Evolutionary conservation across 2,329 filamentous ascomycete species (phyloP), one percentile per base, ranked within the genome.

Genomic region (Sporothrix schenckii): DNA sequence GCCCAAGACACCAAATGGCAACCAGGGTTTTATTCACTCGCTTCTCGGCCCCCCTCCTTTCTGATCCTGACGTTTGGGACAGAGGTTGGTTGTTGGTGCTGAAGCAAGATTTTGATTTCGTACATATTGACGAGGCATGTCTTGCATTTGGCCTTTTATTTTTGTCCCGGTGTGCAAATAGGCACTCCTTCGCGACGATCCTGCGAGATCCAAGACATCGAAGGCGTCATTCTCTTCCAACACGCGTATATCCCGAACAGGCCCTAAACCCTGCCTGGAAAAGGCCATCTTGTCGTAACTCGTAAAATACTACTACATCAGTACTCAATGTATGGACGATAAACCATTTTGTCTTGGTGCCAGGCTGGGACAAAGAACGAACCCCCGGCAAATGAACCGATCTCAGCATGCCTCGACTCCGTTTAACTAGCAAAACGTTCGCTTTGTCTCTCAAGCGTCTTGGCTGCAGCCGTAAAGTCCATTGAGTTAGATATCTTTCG

Each of bases 41-140:
- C 56, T 60, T 60, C 30, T 30, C 56, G 56, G 30, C 56, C 56
- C 34, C 41, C 41, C 56, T 60, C 56, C 56, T 60, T 60, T 60
- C 41, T 60, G 56, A 60, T 41, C 30, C n/a, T 53, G 19, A 11
- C 41, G 34, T 60, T n/a, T 34, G 5, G 34, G 56, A 21, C 56
- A 34, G 41, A 30, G 53, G 53, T 30, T 41, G 19, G 30, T 7
- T 19, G 14, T 39, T 56, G 27, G 24, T 11, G 30, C 16, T 60
- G 19, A 10, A 41, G 5, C 9, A 34, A n/a, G 1, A 24, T 24
- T 39, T 39, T 14, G 4, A 60, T 60, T 60, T 60, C 56, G 56
- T 41, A 19, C 56, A 60, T 41, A 13, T 34, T 24, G 19, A 61
- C 56, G 6, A 44, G 34, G 34, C 34, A 24, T 1, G 6, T 5